Conservation (phyloP, 176 grass and related monocot genomes). For the Cocos nucifera region DNA sequence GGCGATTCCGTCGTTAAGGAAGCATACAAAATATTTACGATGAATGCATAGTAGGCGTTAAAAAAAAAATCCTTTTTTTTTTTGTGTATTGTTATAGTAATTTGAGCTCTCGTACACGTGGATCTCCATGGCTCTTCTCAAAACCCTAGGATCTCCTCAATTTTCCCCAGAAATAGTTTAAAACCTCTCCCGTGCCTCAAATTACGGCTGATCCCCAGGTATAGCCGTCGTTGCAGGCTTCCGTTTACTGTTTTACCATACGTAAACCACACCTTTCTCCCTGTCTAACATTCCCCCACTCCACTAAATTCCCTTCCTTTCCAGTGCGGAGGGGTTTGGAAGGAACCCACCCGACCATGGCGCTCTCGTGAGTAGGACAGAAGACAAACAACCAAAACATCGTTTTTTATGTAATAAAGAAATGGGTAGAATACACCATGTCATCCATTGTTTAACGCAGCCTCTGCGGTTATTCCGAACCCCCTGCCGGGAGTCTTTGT, state of each 20-base stretch:
- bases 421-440: too few relatives aligned
- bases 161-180: slow-evolving; percentile 19
- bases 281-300: slow-evolving; percentile 7
- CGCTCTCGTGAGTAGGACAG: slow-evolving; percentile 19
- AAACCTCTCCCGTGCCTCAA: slow-evolving; percentile 27
- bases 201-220: slow-evolving; percentile 27
- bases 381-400: slow-evolving; percentile 13
- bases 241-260: slow-evolving; percentile 15
- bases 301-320: slow-evolving; percentile 15
- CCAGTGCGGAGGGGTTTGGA: background rate
- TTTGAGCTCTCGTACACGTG: slow-evolving; percentile 43
- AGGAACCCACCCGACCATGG: slow-evolving; percentile 18
- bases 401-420: background rate
- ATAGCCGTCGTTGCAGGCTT: slow-evolving; percentile 6
- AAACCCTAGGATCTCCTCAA: slow-evolving; percentile 36
- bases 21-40: too few relatives aligned
- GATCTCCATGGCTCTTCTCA: slow-evolving; percentile 39
- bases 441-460: background rate
- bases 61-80: background rate
- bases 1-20: too few relatives aligned
- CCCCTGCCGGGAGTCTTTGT: too few relatives aligned
- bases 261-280: slow-evolving; percentile 12
- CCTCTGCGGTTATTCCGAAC: background rate
- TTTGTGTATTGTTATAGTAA: background rate
- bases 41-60: background rate